These are phyloP conservation scores for Boletus subluridellus DNA, from an alignment of 1,284 basidiomycete genomes.

Conservation along the genomic window DNA sequence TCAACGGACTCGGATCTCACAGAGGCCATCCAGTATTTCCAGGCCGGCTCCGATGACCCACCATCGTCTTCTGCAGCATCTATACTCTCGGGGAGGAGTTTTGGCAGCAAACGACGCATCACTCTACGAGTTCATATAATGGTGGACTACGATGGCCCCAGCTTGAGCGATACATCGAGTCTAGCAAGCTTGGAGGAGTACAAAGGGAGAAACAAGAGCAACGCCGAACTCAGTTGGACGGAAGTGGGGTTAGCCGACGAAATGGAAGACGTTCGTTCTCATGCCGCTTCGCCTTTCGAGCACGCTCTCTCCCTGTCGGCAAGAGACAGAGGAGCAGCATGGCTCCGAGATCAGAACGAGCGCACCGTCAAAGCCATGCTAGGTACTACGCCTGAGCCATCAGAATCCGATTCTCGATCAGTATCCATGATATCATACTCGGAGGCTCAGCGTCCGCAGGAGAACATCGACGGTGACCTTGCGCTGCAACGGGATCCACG, in stretches of 20 bases:
- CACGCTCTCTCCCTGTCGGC: slow-evolving; percentile 44
- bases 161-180: slow-evolving; percentile 81
- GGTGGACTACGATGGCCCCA: slow-evolving; percentile 88
- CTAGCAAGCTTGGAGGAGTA: slow-evolving; percentile 74
- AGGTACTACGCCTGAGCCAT: slow-evolving; percentile 58
- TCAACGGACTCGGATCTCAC: slow-evolving; percentile 69
- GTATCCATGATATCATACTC: slow-evolving; percentile 32
- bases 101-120: slow-evolving; percentile 66
- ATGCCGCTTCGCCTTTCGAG: slow-evolving; percentile 38
- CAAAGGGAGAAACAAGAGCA: slow-evolving; percentile 55
- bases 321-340: slow-evolving; percentile 68
- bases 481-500: slow-evolving; percentile 61
- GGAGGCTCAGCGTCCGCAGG: slow-evolving; percentile 34
- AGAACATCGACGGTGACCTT: slow-evolving; percentile 53
- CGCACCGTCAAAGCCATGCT: slow-evolving; percentile 57
- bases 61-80: slow-evolving; percentile 68
- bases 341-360: slow-evolving; percentile 79
- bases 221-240: slow-evolving; percentile 56
- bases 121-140: slow-evolving; percentile 71
- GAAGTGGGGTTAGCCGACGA: slow-evolving; percentile 41
- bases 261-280: slow-evolving; percentile 55
- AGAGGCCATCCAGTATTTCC: slow-evolving; percentile 84
- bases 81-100: slow-evolving; percentile 68
- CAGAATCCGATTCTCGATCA: slow-evolving; percentile 51
- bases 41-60: slow-evolving; percentile 64